Base-by-base conservation (phyloP, 768 basidiomycete genomes). In the Termitomyces sp. region DNA sequence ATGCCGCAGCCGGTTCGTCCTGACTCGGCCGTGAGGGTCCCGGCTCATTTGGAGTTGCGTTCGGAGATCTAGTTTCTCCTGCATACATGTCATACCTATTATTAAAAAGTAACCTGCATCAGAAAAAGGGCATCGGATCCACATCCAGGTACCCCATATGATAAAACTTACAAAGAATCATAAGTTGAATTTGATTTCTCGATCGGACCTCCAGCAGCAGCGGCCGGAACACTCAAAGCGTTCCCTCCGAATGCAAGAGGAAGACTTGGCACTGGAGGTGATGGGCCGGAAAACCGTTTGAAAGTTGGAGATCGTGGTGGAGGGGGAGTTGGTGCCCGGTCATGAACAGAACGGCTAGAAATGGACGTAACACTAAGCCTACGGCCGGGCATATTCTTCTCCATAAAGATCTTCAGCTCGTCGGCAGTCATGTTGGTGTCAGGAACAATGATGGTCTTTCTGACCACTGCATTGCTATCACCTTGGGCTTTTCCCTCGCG, bases 271-370 rank as follows among this genome's bases (percentile, higher is more conserved):
- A 91, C 77, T 11, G 90, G 90, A 45, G 89, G 89, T 3, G 86
- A 80, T 39, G 74, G 74, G 64, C 87, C 86, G 58, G 89, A 88
- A 73, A 91, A 90, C 39, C 88, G 83, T 61, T 80, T 81, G 34
- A 71, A 62, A 20, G 73, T 70, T 49, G 78, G 75, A 5, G 81
- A 74, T 62, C 82, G 82, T 15, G 88, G 85, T 34, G 92, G 92
- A 18, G 91, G 92, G n/a, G 91, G 91, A 8, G 92, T 93, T 12
- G 91, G 91, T 13, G 76, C 87, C 54, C 91, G 87, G 63, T 93
- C 92, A 63, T 89, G 86, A 31, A 92, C 78, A 45, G 91, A 92
- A 58, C 87, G 85, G 63, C 74, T 82, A 0, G 91, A 93, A 18
- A 78, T 74, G 13, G 82, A 85, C 16, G 72, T 71, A 12, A 79